Evolutionary conservation across 2,329 filamentous ascomycete genomes (phyloP).

Genomic region (Cercospora brassicicola): DNA sequence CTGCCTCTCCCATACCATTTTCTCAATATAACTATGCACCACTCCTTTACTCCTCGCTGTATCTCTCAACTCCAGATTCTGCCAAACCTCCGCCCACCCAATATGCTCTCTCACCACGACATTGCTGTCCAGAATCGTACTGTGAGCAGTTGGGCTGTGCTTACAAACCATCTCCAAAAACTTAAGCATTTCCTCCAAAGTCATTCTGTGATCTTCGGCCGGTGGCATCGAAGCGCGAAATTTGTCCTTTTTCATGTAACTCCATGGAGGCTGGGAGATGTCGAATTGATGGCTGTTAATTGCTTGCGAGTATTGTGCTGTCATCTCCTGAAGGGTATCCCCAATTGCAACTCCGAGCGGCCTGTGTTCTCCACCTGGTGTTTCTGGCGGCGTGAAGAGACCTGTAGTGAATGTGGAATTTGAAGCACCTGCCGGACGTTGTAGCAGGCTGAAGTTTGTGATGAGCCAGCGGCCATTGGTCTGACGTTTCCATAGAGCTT

Average conservation of each 20-base stretch:
- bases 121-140: slow-evolving; percentile 7
- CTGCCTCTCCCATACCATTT: slow-evolving; percentile 10
- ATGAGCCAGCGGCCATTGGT: slow-evolving; percentile 1
- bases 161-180: not conserved
- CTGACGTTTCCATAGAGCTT: slow-evolving; percentile 5
- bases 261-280: slow-evolving; percentile 3
- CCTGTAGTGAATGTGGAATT: slow-evolving; percentile 4
- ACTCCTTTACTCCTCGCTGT: slow-evolving; percentile 5
- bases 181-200: not conserved
- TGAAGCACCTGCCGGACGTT: not conserved
- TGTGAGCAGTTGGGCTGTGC: slow-evolving; percentile 3
- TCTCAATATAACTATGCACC: slow-evolving; percentile 11
- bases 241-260: not conserved
- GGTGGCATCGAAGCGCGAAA: slow-evolving; percentile 11
- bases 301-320: not conserved
- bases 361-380: not conserved
- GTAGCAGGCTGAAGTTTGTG: not conserved
- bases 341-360: not conserved
- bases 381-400: slow-evolving; percentile 9
- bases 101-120: slow-evolving; percentile 1
- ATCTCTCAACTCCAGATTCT: slow-evolving; percentile 10
- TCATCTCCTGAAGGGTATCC: slow-evolving; percentile 11
- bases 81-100: slow-evolving; percentile 12
- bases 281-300: slow-evolving; percentile 9
- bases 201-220: slow-evolving; percentile 9